Evolutionary conservation across 192 early-diverging fungal species (phyloP).

Genomic region (Podila horticola): DNA sequence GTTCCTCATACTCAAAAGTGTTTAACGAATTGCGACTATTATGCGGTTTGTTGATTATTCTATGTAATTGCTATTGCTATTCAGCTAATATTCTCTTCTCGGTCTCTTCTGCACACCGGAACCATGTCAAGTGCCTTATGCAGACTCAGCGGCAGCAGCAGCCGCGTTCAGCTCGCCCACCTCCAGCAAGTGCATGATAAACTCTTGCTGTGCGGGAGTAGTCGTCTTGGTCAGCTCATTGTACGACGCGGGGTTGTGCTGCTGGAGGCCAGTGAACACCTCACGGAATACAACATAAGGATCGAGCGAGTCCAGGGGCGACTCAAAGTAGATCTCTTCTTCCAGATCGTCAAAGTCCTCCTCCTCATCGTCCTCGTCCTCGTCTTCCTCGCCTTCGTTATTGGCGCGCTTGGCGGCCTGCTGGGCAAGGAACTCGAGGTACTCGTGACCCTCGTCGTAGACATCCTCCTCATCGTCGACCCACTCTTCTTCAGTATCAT

Average conservation of each 20-base stretch:
- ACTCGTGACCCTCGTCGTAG: constrained; percentile 52
- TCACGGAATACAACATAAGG: constrained; percentile 78
- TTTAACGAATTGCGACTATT: background rate
- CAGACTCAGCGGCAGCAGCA: constrained; percentile 30
- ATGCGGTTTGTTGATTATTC: background rate
- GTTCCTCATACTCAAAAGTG: background rate
- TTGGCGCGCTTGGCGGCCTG: constrained; percentile 56
- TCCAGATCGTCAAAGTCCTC: constrained; percentile 73
- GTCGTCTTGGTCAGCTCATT: constrained; percentile 65
- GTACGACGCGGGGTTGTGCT: constrained; percentile 65
- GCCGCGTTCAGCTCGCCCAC: constrained; percentile 52
- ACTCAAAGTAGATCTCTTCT: constrained; percentile 82
- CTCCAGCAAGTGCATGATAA: constrained; percentile 58
- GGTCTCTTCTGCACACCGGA: background rate
- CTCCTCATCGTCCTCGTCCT: constrained; percentile 67
- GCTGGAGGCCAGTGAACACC: constrained; percentile 69
- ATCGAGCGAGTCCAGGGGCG: constrained; percentile 81
- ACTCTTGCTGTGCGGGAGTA: constrained; percentile 58
- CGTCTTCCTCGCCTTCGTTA: constrained; percentile 49
- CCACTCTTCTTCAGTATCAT: constrained; percentile 61
- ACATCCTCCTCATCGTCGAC: constrained; percentile 69
- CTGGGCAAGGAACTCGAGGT: constrained; percentile 56
- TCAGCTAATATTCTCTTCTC: background rate
- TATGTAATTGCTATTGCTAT: background rate
- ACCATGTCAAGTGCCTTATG: background rate